phyloP scores from a whole-genome alignment of 371 early-diverging fungal species.

The Fennellomyces sp. region DNA sequence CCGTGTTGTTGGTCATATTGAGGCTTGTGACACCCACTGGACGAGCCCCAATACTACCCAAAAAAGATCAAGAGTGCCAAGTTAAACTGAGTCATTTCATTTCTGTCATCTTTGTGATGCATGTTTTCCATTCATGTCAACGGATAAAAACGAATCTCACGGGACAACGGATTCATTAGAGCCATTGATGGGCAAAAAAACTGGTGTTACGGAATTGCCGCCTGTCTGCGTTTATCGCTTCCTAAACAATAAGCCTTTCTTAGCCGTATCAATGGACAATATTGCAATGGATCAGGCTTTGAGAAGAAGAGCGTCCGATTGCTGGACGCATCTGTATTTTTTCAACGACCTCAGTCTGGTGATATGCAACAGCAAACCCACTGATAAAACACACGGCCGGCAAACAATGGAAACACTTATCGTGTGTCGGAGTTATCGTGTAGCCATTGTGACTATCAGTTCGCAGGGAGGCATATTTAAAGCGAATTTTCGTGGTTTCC shows the following conservation, averaged over 20 bases:
- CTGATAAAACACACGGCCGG: background rate
- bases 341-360: too few species aligned
- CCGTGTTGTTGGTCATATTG: background rate
- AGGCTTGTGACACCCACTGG: conserved; percentile 5
- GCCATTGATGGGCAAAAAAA: too few species aligned
- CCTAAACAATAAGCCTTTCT: too few species aligned
- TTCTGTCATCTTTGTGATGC: background rate
- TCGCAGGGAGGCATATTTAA: background rate
- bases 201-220: background rate
- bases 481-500: conserved; percentile 1
- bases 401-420: conserved; percentile 1
- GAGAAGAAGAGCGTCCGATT: too few species aligned
- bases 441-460: conserved; percentile 1
- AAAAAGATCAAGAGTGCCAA: background rate
- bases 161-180: too few species aligned
- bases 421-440: conserved; percentile 1
- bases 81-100: background rate
- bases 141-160: too few species aligned
- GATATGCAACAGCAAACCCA: background rate
- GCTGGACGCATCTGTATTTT: too few species aligned
- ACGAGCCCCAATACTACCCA: background rate
- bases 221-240: too few species aligned
- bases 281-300: too few species aligned
- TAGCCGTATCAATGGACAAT: background rate
- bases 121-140: too few species aligned